Evolutionary conservation across 106 monocot species (phyloP).

Genomic region (Hemerocallis citrina): DNA sequence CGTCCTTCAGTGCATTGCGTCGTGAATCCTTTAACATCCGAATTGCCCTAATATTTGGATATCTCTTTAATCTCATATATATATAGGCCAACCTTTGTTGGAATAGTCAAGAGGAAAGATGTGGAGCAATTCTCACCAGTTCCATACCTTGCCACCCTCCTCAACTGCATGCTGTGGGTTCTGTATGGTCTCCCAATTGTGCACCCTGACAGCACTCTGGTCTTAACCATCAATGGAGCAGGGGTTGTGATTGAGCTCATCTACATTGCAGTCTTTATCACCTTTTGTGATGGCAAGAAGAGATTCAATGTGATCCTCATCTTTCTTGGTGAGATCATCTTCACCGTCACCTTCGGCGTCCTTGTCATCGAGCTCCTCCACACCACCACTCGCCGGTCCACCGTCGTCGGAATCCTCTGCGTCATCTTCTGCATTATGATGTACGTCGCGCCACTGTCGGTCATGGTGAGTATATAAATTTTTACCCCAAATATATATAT

Average conservation of each 20-base stretch:
- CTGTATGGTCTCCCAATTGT: conserved; percentile 15
- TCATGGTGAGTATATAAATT: conserved; percentile 13
- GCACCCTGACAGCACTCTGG: conserved; percentile 1
- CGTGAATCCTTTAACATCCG: too few species aligned
- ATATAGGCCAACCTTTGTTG: conserved; percentile 2
- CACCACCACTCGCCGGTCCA: background rate
- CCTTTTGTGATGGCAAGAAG: background rate
- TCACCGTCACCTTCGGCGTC: background rate
- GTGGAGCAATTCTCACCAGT: conserved; percentile 10
- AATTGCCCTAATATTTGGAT: too few species aligned
- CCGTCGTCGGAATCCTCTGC: conserved; percentile 4
- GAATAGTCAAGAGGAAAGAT: conserved; percentile 3
- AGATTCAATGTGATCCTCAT: background rate
- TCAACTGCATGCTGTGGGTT: conserved; percentile 12
- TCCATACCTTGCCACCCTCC: conserved; percentile 7
- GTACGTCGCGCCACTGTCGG: conserved; percentile 8
- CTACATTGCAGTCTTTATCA: conserved; percentile 6
- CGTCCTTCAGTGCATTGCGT: too few species aligned
- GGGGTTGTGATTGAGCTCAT: conserved; percentile 4
- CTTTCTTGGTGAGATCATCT: background rate
- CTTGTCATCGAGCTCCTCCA: conserved; percentile 4
- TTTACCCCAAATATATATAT: too few species aligned
- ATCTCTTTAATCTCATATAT: background rate
- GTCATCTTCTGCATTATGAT: conserved; percentile 12
- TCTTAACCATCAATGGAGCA: conserved; percentile 8